Evolutionary conservation across 345 rosid genomes (phyloP).

Genomic region (Bruguiera parviflora): DNA sequence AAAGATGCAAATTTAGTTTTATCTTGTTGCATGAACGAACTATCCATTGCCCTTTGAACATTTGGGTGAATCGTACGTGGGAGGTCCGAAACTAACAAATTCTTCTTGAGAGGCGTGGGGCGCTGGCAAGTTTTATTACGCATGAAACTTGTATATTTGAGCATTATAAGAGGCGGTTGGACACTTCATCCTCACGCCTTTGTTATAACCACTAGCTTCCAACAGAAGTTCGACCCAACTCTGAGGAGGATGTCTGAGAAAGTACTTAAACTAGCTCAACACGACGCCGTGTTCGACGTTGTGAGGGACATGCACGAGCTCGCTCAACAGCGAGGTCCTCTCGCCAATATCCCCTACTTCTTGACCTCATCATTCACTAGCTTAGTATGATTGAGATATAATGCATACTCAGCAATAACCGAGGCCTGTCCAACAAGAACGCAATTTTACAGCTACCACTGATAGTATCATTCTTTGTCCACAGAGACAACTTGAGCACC

Average conservation of each 20-base stretch:
- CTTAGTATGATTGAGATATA: slow-evolving; percentile 38
- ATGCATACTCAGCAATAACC: not conserved
- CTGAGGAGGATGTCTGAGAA: slow-evolving; percentile 59
- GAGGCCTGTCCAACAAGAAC: slow-evolving; percentile 12
- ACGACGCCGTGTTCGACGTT: slow-evolving; percentile 86
- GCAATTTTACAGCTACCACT: slow-evolving; percentile 31
- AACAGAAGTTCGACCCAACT: no score
- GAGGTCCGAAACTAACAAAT: no score
- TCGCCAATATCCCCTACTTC: slow-evolving; percentile 51
- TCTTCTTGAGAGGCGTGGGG: no score
- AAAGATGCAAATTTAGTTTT: no score
- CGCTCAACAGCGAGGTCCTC: slow-evolving; percentile 57
- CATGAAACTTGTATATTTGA: no score
- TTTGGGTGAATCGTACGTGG: no score
- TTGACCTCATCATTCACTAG: slow-evolving; percentile 73
- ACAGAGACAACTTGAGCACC: not conserved
- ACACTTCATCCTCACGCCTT: no score
- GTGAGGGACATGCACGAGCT: slow-evolving; percentile 88
- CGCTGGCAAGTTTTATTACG: no score
- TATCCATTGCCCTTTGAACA: no score
- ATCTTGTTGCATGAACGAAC: no score
- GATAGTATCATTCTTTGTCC: slow-evolving; percentile 38
- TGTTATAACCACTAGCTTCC: no score
- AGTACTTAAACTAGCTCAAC: slow-evolving; percentile 75
- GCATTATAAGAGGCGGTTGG: no score